Percentiles rank a stretch among this genome's conserved stretches.
Conservation (phyloP, 495 filamentous ascomycete genomes). For the Trichoderma reesei region DNA sequence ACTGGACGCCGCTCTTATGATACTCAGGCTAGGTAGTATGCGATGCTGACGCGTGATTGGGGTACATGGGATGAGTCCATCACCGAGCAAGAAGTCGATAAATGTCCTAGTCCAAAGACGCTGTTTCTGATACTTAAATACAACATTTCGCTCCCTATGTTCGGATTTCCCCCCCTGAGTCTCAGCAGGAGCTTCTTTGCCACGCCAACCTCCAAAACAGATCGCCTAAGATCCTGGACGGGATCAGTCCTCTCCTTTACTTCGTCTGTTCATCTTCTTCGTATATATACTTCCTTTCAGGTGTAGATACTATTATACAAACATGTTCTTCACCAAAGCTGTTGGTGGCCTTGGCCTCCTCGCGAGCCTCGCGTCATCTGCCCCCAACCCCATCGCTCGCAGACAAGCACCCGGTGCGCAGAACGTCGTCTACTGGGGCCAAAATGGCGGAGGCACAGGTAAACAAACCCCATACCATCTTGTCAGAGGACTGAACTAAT, state of each 20-base stretch:
- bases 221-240: not conserved
- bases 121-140: not conserved
- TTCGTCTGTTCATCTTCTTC: not conserved
- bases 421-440: conserved; percentile 37
- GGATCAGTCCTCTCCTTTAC: not conserved
- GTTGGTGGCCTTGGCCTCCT: not conserved
- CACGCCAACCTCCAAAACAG: not conserved
- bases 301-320: not conserved
- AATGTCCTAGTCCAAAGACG: not conserved
- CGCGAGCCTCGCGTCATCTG: not conserved
- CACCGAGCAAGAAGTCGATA: not conserved
- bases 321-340: not conserved
- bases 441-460: conserved; percentile 16
- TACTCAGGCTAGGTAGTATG: not conserved
- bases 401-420: not conserved
- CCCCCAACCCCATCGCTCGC: not conserved
- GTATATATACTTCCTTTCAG: not conserved
- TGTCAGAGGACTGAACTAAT: too few species aligned
- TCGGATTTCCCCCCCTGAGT: not conserved
- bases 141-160: not conserved
- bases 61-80: not conserved
- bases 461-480: too few species aligned
- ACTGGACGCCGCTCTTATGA: not conserved
- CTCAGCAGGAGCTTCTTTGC: not conserved
- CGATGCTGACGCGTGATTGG: not conserved